These are phyloP conservation scores for Cadophora luteo-olivacea DNA, from an alignment of 2,329 filamentous ascomycete genomes.

Conservation along the genomic window DNA sequence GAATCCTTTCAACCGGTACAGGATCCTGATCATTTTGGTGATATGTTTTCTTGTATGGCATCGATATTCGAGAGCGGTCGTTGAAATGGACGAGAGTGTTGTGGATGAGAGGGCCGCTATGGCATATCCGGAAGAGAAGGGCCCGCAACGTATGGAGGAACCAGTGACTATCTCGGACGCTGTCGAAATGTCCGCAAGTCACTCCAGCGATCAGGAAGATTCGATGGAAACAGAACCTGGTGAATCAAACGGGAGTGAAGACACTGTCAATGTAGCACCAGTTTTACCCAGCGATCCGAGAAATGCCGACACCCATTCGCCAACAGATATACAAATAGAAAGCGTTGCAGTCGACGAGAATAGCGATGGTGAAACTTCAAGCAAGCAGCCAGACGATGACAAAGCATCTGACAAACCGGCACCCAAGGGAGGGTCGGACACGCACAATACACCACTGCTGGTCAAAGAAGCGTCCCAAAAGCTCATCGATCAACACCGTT, in stretches of 20 bases:
- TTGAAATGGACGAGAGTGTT: not conserved
- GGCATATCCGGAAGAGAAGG: slow-evolving; percentile 4
- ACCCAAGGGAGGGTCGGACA: not conserved
- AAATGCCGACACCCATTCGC: not conserved
- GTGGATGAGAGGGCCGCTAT: not conserved
- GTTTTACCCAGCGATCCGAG: not conserved
- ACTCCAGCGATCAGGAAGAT: not conserved
- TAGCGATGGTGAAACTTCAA: not conserved
- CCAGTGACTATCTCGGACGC: not conserved
- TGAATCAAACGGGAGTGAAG: not conserved
- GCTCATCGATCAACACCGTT: slow-evolving; percentile 24
- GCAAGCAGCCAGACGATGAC: slow-evolving; percentile 20
- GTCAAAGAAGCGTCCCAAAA: slow-evolving; percentile 25
- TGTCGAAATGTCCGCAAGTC: too few species aligned
- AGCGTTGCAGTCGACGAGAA: not conserved
- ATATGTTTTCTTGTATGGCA: slow-evolving; percentile 19
- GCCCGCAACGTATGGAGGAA: not conserved
- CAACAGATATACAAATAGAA: not conserved
- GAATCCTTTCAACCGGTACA: slow-evolving; percentile 1
- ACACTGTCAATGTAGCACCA: not conserved
- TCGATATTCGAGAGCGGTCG: not conserved
- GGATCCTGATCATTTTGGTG: slow-evolving; percentile 7
- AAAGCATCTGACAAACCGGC: not conserved
- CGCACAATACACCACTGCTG: slow-evolving; percentile 8
- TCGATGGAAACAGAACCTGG: not conserved